Conservation (phyloP, 768 basidiomycete genomes). For the Amanita polypyramis region DNA sequence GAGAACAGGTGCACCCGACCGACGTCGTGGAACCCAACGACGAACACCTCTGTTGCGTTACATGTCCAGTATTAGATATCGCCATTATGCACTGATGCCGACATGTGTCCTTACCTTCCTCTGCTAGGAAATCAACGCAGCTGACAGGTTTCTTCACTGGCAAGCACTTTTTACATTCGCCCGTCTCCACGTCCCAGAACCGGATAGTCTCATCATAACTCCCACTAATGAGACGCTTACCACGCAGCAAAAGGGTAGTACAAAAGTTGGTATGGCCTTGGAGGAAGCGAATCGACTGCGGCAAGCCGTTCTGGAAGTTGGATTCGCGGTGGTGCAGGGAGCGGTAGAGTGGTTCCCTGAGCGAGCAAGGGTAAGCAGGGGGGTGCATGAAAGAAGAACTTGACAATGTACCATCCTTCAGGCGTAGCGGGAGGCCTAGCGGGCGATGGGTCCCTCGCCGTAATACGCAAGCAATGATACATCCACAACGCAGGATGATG, state of each 20-base stretch:
- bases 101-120: conserved; percentile 29
- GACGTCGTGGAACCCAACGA: conserved; percentile 88
- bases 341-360: conserved; percentile 56
- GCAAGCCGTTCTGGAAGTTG: conserved; percentile 68
- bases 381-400: background rate
- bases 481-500: conserved; percentile 69
- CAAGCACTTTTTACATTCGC: conserved; percentile 60
- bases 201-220: conserved; percentile 89
- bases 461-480: conserved; percentile 64
- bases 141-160: conserved; percentile 85
- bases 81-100: background rate
- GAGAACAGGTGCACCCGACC: conserved; percentile 87
- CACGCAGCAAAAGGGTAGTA: conserved; percentile 68
- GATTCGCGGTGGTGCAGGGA: conserved; percentile 78
- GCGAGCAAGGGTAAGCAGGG: background rate
- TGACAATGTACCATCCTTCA: conserved; percentile 56
- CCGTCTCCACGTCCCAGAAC: conserved; percentile 76
- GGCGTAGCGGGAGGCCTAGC: conserved; percentile 50
- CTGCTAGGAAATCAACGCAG: conserved; percentile 77
- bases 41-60: conserved; percentile 54
- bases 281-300: conserved; percentile 70
- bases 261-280: conserved; percentile 83
- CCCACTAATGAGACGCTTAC: conserved; percentile 78
- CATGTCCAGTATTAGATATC: too few species aligned
- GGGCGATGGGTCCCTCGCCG: conserved; percentile 59